phyloP scores from a whole-genome alignment of 305 asterid species.

The Caryopteris hybrid region DNA sequence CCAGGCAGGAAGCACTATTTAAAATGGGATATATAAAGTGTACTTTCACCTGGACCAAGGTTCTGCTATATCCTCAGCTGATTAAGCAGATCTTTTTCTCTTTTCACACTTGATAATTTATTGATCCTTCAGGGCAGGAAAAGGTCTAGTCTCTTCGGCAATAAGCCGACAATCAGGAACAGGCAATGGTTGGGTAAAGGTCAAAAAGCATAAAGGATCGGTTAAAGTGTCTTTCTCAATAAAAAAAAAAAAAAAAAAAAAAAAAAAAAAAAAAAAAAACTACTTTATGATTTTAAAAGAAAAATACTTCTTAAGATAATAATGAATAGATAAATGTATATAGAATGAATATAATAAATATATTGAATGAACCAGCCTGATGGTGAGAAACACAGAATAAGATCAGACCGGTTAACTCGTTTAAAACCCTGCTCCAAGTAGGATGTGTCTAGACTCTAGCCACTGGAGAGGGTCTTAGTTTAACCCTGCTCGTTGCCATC shows the following conservation, averaged over 20 bases:
- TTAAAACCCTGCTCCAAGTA: not conserved
- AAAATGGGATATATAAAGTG: not conserved
- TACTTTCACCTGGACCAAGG: not conserved
- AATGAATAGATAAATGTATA: not conserved
- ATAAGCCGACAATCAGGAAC: not conserved
- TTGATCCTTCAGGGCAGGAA: no score
- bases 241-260: no score
- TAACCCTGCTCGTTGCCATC: not conserved
- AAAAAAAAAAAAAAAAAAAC: no score
- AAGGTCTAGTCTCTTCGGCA: no score
- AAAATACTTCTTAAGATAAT: no score
- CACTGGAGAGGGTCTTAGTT: not conserved
- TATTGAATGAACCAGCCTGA: not conserved
- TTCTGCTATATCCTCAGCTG: not conserved
- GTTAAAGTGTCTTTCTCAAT: no score
- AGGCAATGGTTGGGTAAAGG: not conserved
- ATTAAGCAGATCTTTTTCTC: not conserved
- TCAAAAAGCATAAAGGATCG: no score
- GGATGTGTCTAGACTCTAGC: not conserved
- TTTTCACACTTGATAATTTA: not conserved
- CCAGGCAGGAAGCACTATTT: not conserved
- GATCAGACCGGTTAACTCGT: not conserved
- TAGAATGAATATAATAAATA: not conserved
- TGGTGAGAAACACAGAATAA: not conserved
- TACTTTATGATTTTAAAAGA: no score